Evolutionary conservation across 2,329 filamentous ascomycete genomes (phyloP), one percentile per base, ranked within the genome.

Genomic region (Calonectria pteridis): DNA sequence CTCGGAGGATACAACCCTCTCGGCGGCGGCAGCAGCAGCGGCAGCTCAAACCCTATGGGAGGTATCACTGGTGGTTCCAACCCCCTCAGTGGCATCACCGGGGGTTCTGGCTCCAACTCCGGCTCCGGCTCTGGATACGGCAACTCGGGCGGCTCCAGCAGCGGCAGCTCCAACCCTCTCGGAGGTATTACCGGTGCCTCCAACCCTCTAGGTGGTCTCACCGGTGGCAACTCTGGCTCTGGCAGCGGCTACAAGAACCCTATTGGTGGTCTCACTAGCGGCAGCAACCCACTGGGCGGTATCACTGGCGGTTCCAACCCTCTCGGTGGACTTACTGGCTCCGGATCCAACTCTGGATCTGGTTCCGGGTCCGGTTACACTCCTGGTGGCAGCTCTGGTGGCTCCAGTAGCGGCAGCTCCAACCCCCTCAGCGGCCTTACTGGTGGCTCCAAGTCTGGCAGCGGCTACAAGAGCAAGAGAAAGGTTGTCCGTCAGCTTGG

Each of bases 401-500:
- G 28, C 20, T 59, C 53, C 10, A 11, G 31, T n/a, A 59, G 53
- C 31, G 53, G 31, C 23, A 20, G 31, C n/a, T 59, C 53, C 16
- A 53, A 53, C 50, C 50, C 50, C 14, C 50, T 53, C 4, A 18
- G 50, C 9, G 50, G 28, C 9, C 28, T 53, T 31, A 14, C 28
- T 23, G 28, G 53, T n/a, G 55, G 55, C n/a, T 59, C 53, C 53
- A 59, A 59, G 31, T 59, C 55, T 26, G 33, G 55, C 53, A 58
- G 53, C 53, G 33, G 53, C 31, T 33, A 33, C 53, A 37, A 59
- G 31, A 23, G 13, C 20, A 59, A 59, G 53, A 26, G 53, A 59
- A 59, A 59, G 31, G n/a, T 59, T 59, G 53, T 33, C 31, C 53
- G 53, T 9, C 50, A 53, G 26, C 16, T 53, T 6, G 26, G 50